Conservation (phyloP, 257 asterid species). For the Solanum neorickii region DNA sequence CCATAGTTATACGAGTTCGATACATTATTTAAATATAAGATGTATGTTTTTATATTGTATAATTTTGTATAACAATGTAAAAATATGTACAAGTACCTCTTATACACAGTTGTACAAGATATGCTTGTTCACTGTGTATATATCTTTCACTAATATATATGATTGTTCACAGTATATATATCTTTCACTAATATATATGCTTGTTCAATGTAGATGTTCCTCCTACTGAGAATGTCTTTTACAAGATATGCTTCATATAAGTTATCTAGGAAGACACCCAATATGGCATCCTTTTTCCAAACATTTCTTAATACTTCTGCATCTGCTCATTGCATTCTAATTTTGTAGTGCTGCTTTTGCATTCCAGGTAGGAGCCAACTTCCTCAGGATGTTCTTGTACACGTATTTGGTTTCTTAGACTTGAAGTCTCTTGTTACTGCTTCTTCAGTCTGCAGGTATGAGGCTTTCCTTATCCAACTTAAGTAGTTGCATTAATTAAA, state of each 20-base stretch:
- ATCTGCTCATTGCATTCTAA: neutral
- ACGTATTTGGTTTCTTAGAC: slow-evolving; percentile 58
- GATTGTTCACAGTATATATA: neutral
- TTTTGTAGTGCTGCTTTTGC: neutral
- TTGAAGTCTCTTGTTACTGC: slow-evolving; percentile 58
- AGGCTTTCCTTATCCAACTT: neutral
- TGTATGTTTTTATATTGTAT: neutral
- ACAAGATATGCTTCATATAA: neutral
- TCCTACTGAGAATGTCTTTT: neutral
- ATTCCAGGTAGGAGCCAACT: slow-evolving; percentile 35
- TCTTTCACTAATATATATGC: neutral
- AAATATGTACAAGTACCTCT: neutral
- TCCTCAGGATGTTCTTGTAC: slow-evolving; percentile 64
- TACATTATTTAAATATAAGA: neutral
- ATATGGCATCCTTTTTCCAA: neutral
- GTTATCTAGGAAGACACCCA: neutral
- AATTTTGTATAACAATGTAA: neutral
- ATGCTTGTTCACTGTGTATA: no score
- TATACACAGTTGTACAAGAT: neutral
- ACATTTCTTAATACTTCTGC: neutral
- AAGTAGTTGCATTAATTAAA: neutral
- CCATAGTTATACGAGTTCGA: neutral
- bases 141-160: no score
- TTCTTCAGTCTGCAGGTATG: slow-evolving; percentile 63
- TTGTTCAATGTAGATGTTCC: neutral